These are phyloP conservation scores for Dactylorhiza incarnata DNA, from an alignment of 106 monocot genomes.

Conservation along the genomic window DNA sequence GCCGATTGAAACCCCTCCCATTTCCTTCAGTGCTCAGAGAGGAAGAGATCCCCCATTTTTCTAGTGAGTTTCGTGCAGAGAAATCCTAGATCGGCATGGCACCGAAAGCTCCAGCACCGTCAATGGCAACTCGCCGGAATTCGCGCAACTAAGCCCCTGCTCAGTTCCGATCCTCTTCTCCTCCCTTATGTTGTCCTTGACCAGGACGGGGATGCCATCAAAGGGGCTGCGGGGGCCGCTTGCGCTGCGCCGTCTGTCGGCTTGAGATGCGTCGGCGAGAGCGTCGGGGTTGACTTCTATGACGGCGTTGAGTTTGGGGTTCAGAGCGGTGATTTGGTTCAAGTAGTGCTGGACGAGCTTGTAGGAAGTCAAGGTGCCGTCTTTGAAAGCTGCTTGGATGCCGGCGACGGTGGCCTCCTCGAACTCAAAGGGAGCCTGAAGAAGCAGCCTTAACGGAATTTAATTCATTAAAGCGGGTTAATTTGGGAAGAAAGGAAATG, in stretches of 20 bases:
- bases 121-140: too few species aligned
- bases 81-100: too few species aligned
- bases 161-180: too few species aligned
- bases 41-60: too few species aligned
- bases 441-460: too few species aligned
- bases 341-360: slow-evolving; percentile 31
- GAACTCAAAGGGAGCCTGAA: slow-evolving; percentile 7
- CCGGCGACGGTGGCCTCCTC: slow-evolving; percentile 37
- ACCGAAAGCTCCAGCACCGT: too few species aligned
- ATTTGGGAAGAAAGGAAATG: too few species aligned
- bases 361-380: slow-evolving; percentile 22
- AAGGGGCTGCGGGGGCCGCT: background rate
- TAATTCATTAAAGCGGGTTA: too few species aligned
- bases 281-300: slow-evolving; percentile 56
- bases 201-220: slow-evolving; percentile 40
- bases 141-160: too few species aligned
- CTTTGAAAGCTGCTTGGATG: slow-evolving; percentile 39
- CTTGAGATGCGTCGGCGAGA: slow-evolving; percentile 18
- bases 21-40: too few species aligned
- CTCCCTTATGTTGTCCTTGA: slow-evolving; percentile 61
- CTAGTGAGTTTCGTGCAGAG: too few species aligned
- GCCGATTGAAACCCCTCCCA: too few species aligned
- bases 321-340: slow-evolving; percentile 15
- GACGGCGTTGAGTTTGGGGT: slow-evolving; percentile 36
- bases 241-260: slow-evolving; percentile 18